These are phyloP conservation scores for Infundibulicybe gibba DNA, from an alignment of 768 basidiomycete genomes.

Conservation along the genomic window DNA sequence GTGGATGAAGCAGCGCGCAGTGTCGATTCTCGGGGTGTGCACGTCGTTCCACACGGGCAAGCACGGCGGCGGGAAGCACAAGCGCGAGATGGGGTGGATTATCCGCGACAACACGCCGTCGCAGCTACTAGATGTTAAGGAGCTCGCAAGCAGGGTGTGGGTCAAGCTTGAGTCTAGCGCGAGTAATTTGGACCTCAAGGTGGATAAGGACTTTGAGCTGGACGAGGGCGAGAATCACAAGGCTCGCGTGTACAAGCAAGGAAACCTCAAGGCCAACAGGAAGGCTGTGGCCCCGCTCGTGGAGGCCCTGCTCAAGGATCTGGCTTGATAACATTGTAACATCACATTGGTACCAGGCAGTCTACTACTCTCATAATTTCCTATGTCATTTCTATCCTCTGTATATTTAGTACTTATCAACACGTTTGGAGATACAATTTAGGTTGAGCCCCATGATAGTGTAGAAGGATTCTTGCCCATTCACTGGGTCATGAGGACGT, in stretches of 20 bases:
- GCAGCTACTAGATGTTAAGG: conserved; percentile 25
- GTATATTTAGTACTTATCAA: neutral
- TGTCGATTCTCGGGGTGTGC: conserved; percentile 76
- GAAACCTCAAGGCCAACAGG: conserved; percentile 56
- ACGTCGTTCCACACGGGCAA: conserved; percentile 58
- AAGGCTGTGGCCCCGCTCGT: conserved; percentile 68
- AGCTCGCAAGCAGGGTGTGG: conserved; percentile 46
- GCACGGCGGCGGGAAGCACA: conserved; percentile 48
- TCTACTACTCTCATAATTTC: neutral
- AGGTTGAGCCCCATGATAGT: neutral
- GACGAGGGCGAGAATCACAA: conserved; percentile 27
- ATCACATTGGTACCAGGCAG: neutral
- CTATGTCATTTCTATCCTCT: neutral
- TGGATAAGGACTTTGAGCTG: conserved; percentile 40
- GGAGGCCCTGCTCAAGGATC: conserved; percentile 51
- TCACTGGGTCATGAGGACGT: too few species aligned
- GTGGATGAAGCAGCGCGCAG: conserved; percentile 65
- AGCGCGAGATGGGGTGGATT: conserved; percentile 67
- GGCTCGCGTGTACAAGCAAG: conserved; percentile 63
- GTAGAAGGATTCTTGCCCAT: too few species aligned
- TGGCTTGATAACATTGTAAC: neutral
- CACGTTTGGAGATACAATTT: neutral
- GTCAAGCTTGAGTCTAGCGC: conserved; percentile 47
- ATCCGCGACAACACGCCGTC: conserved; percentile 35
- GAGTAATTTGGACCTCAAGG: conserved; percentile 39